Conservation (phyloP, 352 stramenopile species). For the Globisporangium nagaii region DNA sequence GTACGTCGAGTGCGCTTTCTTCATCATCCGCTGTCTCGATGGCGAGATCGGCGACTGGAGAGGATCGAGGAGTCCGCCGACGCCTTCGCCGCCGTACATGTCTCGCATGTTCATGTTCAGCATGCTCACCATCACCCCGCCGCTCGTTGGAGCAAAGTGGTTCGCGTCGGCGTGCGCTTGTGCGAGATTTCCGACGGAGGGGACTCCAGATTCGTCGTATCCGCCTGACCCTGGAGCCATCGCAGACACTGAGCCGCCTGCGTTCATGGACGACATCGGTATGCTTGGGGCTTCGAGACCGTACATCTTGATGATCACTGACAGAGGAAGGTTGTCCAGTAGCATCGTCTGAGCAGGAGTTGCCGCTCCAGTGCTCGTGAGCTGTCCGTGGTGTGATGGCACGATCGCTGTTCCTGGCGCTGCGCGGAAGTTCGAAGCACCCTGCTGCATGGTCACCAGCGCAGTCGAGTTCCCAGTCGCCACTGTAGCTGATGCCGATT, state of each 20-base stretch:
- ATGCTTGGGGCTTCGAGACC: constrained; percentile 68
- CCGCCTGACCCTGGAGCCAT: not conserved
- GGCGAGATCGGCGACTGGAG: constrained; percentile 47
- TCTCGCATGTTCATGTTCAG: constrained; percentile 78
- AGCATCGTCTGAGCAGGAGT: constrained; percentile 10
- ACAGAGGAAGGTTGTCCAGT: constrained; percentile 70
- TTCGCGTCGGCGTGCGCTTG: constrained; percentile 40
- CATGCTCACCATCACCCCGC: constrained; percentile 69
- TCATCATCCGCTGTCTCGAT: constrained; percentile 49
- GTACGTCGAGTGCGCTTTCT: constrained; percentile 59
- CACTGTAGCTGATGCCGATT: constrained; percentile 2
- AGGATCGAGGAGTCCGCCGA: constrained; percentile 49
- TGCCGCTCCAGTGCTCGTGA: constrained; percentile 10
- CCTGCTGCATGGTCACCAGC: constrained; percentile 25
- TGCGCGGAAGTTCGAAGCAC: constrained; percentile 18
- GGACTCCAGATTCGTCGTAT: constrained; percentile 11
- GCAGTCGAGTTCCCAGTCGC: constrained; percentile 25
- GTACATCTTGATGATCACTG: constrained; percentile 81
- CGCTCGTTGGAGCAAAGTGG: constrained; percentile 47
- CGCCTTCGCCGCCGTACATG: constrained; percentile 68
- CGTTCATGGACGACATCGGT: constrained; percentile 31
- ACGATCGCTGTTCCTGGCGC: constrained; percentile 10
- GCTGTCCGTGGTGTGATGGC: constrained; percentile 12
- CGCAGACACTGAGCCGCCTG: not conserved
- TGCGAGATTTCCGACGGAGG: not conserved